phyloP scores from a whole-genome alignment of 352 stramenopile genomes.

The Globisporangium nagaii region DNA sequence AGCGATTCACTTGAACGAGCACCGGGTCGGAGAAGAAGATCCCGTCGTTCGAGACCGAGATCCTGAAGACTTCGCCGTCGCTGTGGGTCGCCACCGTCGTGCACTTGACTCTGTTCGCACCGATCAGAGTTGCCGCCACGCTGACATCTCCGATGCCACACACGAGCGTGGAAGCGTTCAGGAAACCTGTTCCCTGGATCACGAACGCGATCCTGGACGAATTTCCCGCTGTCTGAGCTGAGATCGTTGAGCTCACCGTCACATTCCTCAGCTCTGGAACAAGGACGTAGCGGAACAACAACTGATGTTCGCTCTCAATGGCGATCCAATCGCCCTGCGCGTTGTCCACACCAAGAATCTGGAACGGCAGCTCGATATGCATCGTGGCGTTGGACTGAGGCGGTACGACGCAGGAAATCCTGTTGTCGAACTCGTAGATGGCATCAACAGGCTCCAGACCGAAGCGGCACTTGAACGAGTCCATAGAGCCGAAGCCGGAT shows the following conservation, averaged over 20 bases:
- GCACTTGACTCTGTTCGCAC: conserved; percentile 13
- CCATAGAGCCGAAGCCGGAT: conserved; percentile 17
- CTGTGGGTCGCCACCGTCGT: not conserved
- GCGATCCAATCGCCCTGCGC: not conserved
- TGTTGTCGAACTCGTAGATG: conserved; percentile 20
- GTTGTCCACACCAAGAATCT: not conserved
- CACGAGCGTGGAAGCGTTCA: not conserved
- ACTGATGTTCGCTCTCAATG: not conserved
- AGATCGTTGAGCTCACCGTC: not conserved
- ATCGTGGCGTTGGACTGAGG: not conserved
- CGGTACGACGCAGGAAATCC: conserved; percentile 21
- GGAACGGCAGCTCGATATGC: not conserved
- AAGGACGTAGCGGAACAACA: conserved; percentile 20
- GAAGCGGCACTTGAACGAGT: conserved; percentile 23
- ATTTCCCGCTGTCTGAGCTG: not conserved
- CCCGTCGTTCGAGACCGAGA: conserved; percentile 33
- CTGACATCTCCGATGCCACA: conserved; percentile 12
- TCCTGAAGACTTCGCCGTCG: conserved; percentile 7
- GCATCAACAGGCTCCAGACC: conserved; percentile 12
- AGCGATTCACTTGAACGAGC: not conserved
- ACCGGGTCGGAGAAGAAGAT: conserved; percentile 18
- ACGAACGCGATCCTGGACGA: not conserved
- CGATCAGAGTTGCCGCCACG: conserved; percentile 1
- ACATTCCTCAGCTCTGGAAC: conserved; percentile 18
- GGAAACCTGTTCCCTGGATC: not conserved